phyloP scores from a whole-genome alignment of 805 yeast species.

The Kazachstania taianensis region DNA sequence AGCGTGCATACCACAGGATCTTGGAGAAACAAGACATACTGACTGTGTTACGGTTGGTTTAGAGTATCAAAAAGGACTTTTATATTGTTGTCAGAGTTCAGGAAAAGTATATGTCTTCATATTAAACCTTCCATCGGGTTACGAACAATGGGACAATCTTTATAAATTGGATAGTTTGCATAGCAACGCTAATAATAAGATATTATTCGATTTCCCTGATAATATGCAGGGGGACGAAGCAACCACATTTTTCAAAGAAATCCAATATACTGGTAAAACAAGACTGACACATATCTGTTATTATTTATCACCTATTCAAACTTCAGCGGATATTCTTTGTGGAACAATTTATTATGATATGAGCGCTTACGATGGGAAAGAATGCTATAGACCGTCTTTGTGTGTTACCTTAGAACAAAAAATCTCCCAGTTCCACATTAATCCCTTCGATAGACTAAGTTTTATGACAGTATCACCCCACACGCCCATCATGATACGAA shows the following conservation, averaged over 20 bases:
- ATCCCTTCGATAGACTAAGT: slow-evolving; percentile 23
- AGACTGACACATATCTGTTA: slow-evolving; percentile 15
- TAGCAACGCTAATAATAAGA: too few species aligned
- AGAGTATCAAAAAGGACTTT: slow-evolving; percentile 18
- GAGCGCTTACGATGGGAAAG: slow-evolving; percentile 1
- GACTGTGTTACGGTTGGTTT: slow-evolving; percentile 15
- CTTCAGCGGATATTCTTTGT: slow-evolving; percentile 7
- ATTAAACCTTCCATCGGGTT: slow-evolving; percentile 20
- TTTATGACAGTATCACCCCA: slow-evolving; percentile 74
- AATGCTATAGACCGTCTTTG: slow-evolving; percentile 17
- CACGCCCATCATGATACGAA: slow-evolving; percentile 80
- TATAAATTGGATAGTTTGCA: neutral
- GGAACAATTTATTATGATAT: neutral
- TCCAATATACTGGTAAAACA: slow-evolving; percentile 9
- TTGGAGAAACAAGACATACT: slow-evolving; percentile 2
- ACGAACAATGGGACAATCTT: slow-evolving; percentile 12
- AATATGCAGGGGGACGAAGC: slow-evolving; percentile 2
- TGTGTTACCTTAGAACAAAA: slow-evolving; percentile 12
- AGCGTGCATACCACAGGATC: slow-evolving; percentile 17
- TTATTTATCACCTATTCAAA: slow-evolving; percentile 15
- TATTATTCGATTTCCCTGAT: neutral
- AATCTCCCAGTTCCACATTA: slow-evolving; percentile 18
- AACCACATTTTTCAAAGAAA: slow-evolving; percentile 5
- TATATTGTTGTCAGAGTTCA: slow-evolving; percentile 19
- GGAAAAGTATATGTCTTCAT: slow-evolving; percentile 20